Evolutionary conservation across 257 asterid genomes (phyloP).

Genomic region (Knoxia roxburghii): DNA sequence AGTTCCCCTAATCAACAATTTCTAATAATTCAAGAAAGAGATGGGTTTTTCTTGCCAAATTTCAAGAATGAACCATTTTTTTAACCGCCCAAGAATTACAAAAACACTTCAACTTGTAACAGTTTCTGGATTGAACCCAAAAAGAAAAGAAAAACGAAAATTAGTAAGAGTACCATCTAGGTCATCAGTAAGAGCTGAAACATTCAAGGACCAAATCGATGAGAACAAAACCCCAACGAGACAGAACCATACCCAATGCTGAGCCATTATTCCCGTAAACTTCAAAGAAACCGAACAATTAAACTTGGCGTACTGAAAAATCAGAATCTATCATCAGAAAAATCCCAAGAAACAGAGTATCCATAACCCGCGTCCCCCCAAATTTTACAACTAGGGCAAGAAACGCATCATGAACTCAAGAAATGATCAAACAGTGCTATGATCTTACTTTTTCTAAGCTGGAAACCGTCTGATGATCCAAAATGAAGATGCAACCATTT

Average conservation of each 20-base stretch:
- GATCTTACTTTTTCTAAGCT: neutral
- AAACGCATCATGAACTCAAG: neutral
- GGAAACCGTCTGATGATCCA: neutral
- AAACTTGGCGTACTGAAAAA: neutral
- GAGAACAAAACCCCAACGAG: constrained; percentile 28
- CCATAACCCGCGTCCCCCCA: too few relatives aligned
- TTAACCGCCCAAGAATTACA: neutral
- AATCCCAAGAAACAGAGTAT: neutral
- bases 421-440: neutral
- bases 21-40: neutral
- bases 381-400: too few relatives aligned
- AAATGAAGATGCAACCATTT: neutral
- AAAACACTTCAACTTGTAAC: neutral
- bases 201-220: constrained; percentile 28
- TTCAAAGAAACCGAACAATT: neutral
- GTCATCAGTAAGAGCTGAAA: constrained; percentile 47
- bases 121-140: neutral
- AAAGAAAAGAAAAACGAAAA: neutral
- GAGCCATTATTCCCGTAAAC: constrained; percentile 35
- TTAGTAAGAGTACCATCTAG: constrained; percentile 42
- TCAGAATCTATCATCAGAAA: neutral
- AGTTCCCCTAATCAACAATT: neutral
- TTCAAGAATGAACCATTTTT: neutral
- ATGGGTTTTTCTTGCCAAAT: neutral
- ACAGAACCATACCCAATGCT: constrained; percentile 16